Percentiles rank a stretch among this genome's conserved stretches.
These are phyloP conservation scores for Astrothelium subdiscretum DNA, from an alignment of 495 filamentous ascomycete genomes.

Conservation along the genomic window DNA sequence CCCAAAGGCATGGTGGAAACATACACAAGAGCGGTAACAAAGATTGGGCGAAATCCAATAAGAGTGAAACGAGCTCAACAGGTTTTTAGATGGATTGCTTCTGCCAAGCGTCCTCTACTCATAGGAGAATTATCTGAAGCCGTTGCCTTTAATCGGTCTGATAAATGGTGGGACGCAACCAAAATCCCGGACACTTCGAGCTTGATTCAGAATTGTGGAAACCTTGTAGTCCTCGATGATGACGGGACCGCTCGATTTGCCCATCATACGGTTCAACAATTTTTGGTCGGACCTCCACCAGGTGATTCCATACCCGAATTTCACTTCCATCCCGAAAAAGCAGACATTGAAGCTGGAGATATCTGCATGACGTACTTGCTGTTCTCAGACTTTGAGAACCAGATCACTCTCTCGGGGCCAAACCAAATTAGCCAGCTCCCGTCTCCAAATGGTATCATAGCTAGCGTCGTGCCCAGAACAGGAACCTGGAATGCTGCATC, in stretches of 20 bases:
- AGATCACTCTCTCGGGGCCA: background rate
- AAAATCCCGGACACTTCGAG: background rate
- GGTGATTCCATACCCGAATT: background rate
- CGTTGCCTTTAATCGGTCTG: conserved; percentile 1
- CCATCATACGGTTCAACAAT: conserved; percentile 5
- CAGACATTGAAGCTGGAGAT: conserved; percentile 5
- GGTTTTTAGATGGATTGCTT: conserved; percentile 7
- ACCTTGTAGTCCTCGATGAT: background rate
- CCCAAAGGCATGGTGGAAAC: conserved; percentile 17
- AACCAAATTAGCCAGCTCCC: background rate
- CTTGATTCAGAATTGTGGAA: background rate
- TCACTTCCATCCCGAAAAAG: background rate
- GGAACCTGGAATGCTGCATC: background rate
- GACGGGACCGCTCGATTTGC: conserved; percentile 2
- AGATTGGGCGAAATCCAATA: conserved; percentile 2
- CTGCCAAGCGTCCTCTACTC: background rate
- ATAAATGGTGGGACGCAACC: conserved; percentile 2
- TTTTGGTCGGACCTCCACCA: background rate
- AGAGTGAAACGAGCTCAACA: background rate
- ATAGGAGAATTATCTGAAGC: background rate
- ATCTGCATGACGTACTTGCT: conserved; percentile 16
- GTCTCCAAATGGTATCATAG: background rate
- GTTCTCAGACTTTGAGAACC: conserved; percentile 20
- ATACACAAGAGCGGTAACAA: conserved; percentile 16
- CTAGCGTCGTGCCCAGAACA: background rate